Conservation (phyloP, 768 basidiomycete genomes). For the Xanthoconium stramineum region DNA sequence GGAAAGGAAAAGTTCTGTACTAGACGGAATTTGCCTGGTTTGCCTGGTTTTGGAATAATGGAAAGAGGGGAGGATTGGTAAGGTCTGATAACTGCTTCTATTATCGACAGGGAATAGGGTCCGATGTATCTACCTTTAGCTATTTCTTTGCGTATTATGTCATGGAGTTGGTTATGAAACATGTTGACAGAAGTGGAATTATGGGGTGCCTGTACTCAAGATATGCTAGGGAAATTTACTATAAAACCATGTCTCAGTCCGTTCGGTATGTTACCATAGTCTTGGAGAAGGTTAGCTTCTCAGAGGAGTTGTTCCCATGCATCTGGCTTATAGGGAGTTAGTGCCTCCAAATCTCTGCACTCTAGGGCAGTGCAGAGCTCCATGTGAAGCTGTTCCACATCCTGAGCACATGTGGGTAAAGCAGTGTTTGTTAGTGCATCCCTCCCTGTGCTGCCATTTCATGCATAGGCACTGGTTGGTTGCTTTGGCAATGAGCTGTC, state of each 20-base stretch:
- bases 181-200: neutral
- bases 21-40: neutral
- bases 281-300: neutral
- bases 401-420: neutral
- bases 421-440: neutral
- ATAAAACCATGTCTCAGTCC: neutral
- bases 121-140: neutral
- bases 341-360: neutral
- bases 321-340: neutral
- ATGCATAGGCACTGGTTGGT: neutral
- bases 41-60: neutral
- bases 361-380: neutral
- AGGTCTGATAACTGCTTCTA: neutral
- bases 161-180: neutral
- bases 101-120: neutral
- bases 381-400: neutral
- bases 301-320: neutral
- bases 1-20: neutral
- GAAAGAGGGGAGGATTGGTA: neutral
- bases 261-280: neutral
- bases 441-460: neutral
- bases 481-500: neutral
- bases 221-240: neutral
- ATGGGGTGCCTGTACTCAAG: neutral
- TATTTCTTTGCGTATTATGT: neutral